phyloP scores from a whole-genome alignment of 176 grass and related monocot genomes.

The Carex littledalei region DNA sequence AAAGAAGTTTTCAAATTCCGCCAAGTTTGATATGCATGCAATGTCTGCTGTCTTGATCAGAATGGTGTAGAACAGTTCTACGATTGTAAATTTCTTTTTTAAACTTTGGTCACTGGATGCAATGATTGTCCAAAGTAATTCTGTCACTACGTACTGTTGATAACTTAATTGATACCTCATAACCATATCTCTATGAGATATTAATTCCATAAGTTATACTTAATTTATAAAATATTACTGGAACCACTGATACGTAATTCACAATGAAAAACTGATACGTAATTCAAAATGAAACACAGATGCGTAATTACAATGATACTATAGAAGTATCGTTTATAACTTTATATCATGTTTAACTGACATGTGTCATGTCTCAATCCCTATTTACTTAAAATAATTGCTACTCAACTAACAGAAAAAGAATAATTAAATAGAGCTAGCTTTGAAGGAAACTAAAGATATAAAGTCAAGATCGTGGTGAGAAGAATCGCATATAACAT shows the following conservation, averaged over 20 bases:
- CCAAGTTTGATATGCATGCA: neutral
- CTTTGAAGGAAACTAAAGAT: neutral
- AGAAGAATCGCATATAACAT: slow-evolving; percentile 9
- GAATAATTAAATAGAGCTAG: neutral
- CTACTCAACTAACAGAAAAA: neutral
- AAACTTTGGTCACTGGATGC: neutral
- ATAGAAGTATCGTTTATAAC: neutral
- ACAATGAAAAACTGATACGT: neutral
- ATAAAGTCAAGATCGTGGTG: slow-evolving; percentile 13
- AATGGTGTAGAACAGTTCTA: neutral
- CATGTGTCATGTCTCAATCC: neutral
- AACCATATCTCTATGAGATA: neutral
- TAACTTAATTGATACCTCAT: neutral
- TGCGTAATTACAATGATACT: neutral
- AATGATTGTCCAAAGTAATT: neutral
- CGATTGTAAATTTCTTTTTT: neutral
- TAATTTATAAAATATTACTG: too few species aligned
- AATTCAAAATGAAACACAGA: neutral
- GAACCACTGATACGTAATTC: neutral
- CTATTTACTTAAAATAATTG: neutral
- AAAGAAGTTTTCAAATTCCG: neutral
- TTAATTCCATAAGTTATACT: neutral
- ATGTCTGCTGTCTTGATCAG: neutral
- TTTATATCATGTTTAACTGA: neutral
- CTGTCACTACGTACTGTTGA: neutral